These are phyloP conservation scores for Kazachstania martiniae DNA, from an alignment of 805 yeast species.

Conservation along the genomic window DNA sequence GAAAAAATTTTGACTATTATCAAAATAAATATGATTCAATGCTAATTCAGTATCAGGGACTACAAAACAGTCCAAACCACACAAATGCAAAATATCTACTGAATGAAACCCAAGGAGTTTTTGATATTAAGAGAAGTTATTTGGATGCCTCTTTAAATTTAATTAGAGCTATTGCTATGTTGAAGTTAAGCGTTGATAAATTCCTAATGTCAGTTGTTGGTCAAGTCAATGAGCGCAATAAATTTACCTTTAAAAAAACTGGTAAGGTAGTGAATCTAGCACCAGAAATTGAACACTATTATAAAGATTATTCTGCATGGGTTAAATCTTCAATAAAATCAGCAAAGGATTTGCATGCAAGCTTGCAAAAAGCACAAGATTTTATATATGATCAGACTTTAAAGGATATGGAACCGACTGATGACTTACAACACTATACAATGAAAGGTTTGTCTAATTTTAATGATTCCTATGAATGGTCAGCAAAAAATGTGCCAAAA, in stretches of 20 bases:
- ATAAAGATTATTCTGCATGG: conserved; percentile 8
- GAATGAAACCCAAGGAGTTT: conserved; percentile 70
- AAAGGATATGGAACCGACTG: conserved; percentile 46
- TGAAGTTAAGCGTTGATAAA: conserved; percentile 14
- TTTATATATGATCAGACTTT: conserved; percentile 52
- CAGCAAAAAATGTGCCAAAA: conserved; percentile 26
- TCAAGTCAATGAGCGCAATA: conserved; percentile 18
- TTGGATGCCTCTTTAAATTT: conserved; percentile 46
- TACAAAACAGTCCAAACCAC: conserved; percentile 35
- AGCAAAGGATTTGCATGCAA: conserved; percentile 12
- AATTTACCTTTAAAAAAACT: conserved; percentile 10
- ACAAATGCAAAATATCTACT: conserved; percentile 40
- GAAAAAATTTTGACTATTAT: conserved; percentile 46
- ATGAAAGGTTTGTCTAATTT: conserved; percentile 25
- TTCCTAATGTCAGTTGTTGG: conserved; percentile 8
- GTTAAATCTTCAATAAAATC: conserved; percentile 4
- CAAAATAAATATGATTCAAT: conserved; percentile 60
- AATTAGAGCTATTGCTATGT: conserved; percentile 35
- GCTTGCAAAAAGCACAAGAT: conserved; percentile 41
- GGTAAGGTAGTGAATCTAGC: conserved; percentile 6
- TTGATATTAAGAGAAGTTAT: conserved; percentile 56
- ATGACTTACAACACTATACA: conserved; percentile 43
- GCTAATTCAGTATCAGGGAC: conserved; percentile 38
- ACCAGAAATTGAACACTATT: conserved; percentile 4
- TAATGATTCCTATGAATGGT: conserved; percentile 5